Percentiles rank a stretch among this genome's conserved stretches.
Evolutionary conservation across 2,329 filamentous ascomycete species (phyloP).

Genomic region (Nothophaeocryptopus gaeumannii): DNA sequence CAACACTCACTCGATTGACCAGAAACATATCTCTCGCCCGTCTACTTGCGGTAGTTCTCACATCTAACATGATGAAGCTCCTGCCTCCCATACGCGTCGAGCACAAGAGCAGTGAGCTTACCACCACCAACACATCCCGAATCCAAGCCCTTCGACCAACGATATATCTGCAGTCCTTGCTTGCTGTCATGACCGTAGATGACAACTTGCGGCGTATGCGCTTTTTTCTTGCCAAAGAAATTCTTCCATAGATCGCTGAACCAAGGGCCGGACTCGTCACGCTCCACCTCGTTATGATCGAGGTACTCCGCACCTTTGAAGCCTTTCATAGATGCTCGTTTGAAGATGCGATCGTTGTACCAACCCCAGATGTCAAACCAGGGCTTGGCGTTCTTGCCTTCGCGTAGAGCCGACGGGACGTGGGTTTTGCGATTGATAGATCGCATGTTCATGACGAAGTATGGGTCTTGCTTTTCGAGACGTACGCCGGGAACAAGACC

Average conservation of each 20-base stretch:
- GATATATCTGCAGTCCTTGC: slow-evolving; percentile 62
- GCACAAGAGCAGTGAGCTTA: slow-evolving; percentile 71
- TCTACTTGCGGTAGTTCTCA: slow-evolving; percentile 32
- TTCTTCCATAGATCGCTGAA: slow-evolving; percentile 20
- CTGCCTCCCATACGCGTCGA: slow-evolving; percentile 54
- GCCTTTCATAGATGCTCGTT: slow-evolving; percentile 22
- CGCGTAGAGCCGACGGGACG: slow-evolving; percentile 49
- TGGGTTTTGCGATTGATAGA: slow-evolving; percentile 65
- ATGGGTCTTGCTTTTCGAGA: slow-evolving; percentile 70
- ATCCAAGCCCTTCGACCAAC: slow-evolving; percentile 81
- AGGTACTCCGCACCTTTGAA: slow-evolving; percentile 10
- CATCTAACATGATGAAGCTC: slow-evolving; percentile 42
- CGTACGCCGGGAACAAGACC: slow-evolving; percentile 75
- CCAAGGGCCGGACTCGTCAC: slow-evolving; percentile 3
- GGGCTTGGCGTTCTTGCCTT: slow-evolving; percentile 26
- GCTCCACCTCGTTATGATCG: neutral
- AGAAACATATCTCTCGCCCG: too few species aligned
- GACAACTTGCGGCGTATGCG: slow-evolving; percentile 56
- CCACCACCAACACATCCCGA: slow-evolving; percentile 76
- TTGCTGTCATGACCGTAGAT: slow-evolving; percentile 87
- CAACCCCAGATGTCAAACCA: slow-evolving; percentile 35
- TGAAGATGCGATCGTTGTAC: slow-evolving; percentile 33
- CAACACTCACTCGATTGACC: too few species aligned
- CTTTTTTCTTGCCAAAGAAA: slow-evolving; percentile 30
- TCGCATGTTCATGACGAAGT: slow-evolving; percentile 89